Evolutionary conservation across 441 rosid genomes (phyloP).

Genomic region (Pelargonium cotyledonis): DNA sequence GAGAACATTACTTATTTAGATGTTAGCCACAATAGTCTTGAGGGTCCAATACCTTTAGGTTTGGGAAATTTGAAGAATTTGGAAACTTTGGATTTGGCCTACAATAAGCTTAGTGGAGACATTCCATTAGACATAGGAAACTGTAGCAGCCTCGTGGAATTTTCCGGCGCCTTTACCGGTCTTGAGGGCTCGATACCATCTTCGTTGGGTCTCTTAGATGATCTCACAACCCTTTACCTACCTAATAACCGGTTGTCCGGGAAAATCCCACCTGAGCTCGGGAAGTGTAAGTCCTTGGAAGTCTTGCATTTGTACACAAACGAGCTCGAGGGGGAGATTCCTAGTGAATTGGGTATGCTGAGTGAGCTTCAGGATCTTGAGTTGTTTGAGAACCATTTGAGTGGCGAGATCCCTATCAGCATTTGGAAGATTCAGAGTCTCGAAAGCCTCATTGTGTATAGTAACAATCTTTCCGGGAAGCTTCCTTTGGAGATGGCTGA

Average conservation of each 20-base stretch:
- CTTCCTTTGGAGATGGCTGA: constrained; percentile 55
- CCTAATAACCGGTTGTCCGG: constrained; percentile 55
- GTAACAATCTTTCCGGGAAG: constrained; percentile 58
- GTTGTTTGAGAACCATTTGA: constrained; percentile 48
- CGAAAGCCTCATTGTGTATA: constrained; percentile 35
- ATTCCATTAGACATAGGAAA: constrained; percentile 56
- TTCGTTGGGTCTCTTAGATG: constrained; percentile 45
- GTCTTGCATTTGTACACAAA: constrained; percentile 35
- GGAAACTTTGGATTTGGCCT: constrained; percentile 42
- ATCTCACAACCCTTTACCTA: constrained; percentile 39
- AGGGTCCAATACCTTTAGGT: constrained; percentile 47
- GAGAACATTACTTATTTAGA: constrained; percentile 34
- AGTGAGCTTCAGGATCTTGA: constrained; percentile 38
- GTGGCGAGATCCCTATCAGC: constrained; percentile 55
- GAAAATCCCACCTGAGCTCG: constrained; percentile 55
- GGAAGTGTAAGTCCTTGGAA: constrained; percentile 54
- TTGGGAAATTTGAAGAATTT: constrained; percentile 42
- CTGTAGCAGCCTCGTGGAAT: constrained; percentile 39
- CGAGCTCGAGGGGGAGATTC: constrained; percentile 65
- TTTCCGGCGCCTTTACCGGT: constrained; percentile 34
- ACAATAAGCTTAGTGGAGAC: constrained; percentile 44
- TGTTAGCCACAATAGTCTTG: constrained; percentile 38
- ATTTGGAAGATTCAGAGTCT: constrained; percentile 67
- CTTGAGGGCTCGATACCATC: constrained; percentile 58
- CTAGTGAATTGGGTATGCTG: constrained; percentile 45